These are phyloP conservation scores for Aspergillus diversus DNA, from an alignment of 495 filamentous ascomycete genomes.

Conservation along the genomic window DNA sequence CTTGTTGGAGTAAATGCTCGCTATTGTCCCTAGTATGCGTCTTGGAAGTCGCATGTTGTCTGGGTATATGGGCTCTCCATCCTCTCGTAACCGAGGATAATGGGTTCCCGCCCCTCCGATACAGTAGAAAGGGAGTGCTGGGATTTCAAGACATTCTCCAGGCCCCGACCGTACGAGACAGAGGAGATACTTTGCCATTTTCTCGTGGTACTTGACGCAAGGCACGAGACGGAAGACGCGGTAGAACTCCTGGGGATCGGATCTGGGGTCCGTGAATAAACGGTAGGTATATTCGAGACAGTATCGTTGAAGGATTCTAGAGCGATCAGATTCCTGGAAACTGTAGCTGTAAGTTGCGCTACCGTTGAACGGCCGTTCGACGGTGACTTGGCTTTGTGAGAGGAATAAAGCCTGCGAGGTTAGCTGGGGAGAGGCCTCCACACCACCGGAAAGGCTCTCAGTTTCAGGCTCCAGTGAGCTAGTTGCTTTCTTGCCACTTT, in stretches of 20 bases:
- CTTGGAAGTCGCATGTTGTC: slow-evolving; percentile 32
- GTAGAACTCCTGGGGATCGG: slow-evolving; percentile 51
- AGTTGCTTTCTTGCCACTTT: not conserved
- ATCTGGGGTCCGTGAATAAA: slow-evolving; percentile 57
- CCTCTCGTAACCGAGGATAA: slow-evolving; percentile 45
- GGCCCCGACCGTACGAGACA: slow-evolving; percentile 25
- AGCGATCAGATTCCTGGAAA: slow-evolving; percentile 65
- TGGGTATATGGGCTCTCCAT: slow-evolving; percentile 36
- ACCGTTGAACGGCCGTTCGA: slow-evolving; percentile 14
- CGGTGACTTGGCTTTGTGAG: not conserved
- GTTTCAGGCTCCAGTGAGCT: not conserved
- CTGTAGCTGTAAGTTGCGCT: slow-evolving; percentile 22
- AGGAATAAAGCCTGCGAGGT: not conserved
- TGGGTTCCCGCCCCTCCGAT: slow-evolving; percentile 71
- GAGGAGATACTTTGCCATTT: slow-evolving; percentile 49
- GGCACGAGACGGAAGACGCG: slow-evolving; percentile 70
- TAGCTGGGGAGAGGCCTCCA: not conserved
- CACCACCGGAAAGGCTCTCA: too few relatives aligned
- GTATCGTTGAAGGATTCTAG: slow-evolving; percentile 67
- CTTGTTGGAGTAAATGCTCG: slow-evolving; percentile 14
- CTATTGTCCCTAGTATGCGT: slow-evolving; percentile 23
- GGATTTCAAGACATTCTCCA: slow-evolving; percentile 41
- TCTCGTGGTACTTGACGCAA: slow-evolving; percentile 52
- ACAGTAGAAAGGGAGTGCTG: slow-evolving; percentile 34
- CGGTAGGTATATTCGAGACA: slow-evolving; percentile 63